phyloP scores from a whole-genome alignment of 352 stramenopile species.

The Phytophthora ohioensis region DNA sequence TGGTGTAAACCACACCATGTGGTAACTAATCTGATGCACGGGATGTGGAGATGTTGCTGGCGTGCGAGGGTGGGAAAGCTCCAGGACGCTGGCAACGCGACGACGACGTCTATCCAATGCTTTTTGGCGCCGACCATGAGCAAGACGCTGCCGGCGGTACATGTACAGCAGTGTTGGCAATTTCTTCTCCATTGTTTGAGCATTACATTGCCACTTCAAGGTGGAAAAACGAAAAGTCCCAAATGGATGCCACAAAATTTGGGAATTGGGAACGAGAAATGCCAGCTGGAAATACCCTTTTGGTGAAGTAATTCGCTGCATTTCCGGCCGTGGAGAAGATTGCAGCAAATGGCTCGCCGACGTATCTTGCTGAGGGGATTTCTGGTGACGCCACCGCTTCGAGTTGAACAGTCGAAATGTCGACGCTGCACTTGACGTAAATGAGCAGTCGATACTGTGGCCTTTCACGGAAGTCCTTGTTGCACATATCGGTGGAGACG shows the following conservation, averaged over 20 bases:
- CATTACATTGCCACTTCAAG: not conserved
- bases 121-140: conserved; percentile 5
- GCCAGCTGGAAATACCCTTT: not conserved
- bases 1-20: conserved; percentile 13
- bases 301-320: conserved; percentile 6
- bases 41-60: conserved; percentile 22
- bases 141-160: not conserved
- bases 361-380: too few species aligned
- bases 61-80: conserved; percentile 31
- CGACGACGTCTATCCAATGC: conserved; percentile 28
- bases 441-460: conserved; percentile 3
- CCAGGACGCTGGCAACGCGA: conserved; percentile 13
- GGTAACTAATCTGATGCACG: conserved; percentile 23
- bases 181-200: not conserved
- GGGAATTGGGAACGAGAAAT: not conserved
- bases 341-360: not conserved
- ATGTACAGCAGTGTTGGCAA: too few species aligned
- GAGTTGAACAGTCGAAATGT: too few species aligned
- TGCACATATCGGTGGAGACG: not conserved
- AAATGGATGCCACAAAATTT: conserved; percentile 1
- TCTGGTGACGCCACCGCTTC: too few species aligned
- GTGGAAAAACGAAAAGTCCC: not conserved
- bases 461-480: not conserved
- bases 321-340: conserved; percentile 1
- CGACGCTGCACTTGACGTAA: not conserved